phyloP scores from a whole-genome alignment of 1,284 basidiomycete species.

The Ustilago trichophora region DNA sequence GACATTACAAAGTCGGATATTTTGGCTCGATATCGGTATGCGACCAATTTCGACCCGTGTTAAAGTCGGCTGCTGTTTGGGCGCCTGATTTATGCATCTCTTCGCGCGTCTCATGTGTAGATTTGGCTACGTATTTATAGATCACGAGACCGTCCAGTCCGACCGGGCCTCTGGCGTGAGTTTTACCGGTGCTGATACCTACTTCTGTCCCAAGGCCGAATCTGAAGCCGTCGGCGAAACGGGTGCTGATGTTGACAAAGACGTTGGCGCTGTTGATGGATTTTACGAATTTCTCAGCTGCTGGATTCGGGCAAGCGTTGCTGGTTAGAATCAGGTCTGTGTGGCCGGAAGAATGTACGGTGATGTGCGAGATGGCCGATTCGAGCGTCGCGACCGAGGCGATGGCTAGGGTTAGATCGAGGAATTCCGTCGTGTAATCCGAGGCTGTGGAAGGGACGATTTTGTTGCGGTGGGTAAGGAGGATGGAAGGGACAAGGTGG shows the following conservation, averaged over 20 bases:
- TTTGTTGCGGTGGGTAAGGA: conserved; percentile 52
- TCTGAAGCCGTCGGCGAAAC: conserved; percentile 95
- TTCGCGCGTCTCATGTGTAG: background rate
- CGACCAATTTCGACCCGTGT: conserved; percentile 14
- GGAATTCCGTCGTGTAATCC: conserved; percentile 87
- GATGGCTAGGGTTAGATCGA: conserved; percentile 72
- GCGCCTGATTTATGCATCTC: background rate
- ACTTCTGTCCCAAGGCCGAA: conserved; percentile 99
- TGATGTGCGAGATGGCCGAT: conserved; percentile 87
- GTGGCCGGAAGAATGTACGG: conserved; percentile 90
- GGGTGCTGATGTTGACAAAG: conserved; percentile 91
- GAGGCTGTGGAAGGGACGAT: conserved; percentile 65
- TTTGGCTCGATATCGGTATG: conserved; percentile 10
- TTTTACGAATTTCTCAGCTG: conserved; percentile 79
- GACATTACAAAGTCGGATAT: conserved; percentile 26
- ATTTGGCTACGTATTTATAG: conserved; percentile 59
- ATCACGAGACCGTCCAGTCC: conserved; percentile 80
- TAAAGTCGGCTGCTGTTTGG: conserved; percentile 37
- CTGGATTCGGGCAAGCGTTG: conserved; percentile 24
- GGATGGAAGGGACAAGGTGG: too few relatives aligned
- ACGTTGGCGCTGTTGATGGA: conserved; percentile 91
- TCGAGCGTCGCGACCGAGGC: conserved; percentile 76
- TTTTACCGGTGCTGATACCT: conserved; percentile 94
- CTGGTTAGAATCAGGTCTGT: conserved; percentile 83
- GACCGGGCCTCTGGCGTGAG: conserved; percentile 95